These are phyloP conservation scores for Gastrodia elata DNA, from an alignment of 106 monocot species.

Conservation along the genomic window DNA sequence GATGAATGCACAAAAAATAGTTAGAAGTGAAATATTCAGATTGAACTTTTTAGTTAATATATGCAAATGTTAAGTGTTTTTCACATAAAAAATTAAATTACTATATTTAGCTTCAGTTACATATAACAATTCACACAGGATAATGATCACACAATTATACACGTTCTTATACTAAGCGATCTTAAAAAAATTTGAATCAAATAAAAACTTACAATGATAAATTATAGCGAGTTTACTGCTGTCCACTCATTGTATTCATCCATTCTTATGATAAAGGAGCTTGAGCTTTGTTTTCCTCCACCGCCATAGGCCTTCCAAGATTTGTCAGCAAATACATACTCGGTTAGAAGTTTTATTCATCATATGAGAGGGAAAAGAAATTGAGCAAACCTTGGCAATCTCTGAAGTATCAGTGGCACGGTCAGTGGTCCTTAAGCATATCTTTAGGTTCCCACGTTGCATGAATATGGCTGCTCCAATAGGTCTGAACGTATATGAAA, in stretches of 20 bases:
- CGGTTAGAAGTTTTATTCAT: background rate
- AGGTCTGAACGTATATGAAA: constrained; percentile 33
- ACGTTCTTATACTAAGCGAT: too few relatives aligned
- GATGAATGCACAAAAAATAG: too few relatives aligned
- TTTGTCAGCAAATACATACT: background rate
- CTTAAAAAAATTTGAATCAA: background rate
- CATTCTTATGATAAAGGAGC: constrained; percentile 82
- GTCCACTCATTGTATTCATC: constrained; percentile 79
- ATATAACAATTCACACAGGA: too few relatives aligned
- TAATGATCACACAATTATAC: too few relatives aligned
- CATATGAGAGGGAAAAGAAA: background rate
- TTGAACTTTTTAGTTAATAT: too few relatives aligned
- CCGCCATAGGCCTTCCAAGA: constrained; percentile 61
- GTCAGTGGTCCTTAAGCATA: constrained; percentile 64
- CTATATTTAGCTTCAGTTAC: too few relatives aligned
- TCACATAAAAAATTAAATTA: too few relatives aligned
- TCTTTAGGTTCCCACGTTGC: constrained; percentile 59
- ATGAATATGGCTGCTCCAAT: constrained; percentile 85
- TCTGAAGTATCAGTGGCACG: constrained; percentile 37
- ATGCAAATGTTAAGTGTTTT: too few relatives aligned
- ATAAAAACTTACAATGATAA: background rate
- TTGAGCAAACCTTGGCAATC: constrained; percentile 59
- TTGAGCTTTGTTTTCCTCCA: constrained; percentile 59
- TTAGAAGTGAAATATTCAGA: too few relatives aligned
- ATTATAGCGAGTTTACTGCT: constrained; percentile 12